A percentile compares a stretch with the other conserved stretches of the same genome.
Conservation (phyloP, 1,284 basidiomycete genomes). For the Neonothopanus nambi region DNA sequence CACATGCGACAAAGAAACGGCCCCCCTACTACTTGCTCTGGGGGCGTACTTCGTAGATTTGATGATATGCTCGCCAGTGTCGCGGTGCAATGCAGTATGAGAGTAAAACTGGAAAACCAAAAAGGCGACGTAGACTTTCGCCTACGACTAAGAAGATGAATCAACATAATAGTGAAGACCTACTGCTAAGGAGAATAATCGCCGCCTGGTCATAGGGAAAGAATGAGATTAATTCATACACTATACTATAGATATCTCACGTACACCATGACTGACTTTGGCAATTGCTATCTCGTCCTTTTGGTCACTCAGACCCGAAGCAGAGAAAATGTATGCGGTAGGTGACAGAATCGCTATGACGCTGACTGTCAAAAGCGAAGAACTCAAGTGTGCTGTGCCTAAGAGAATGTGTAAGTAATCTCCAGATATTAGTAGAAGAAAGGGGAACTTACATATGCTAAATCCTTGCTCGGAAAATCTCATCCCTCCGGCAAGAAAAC, state of each 20-base stretch:
- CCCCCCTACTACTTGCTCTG: slow-evolving; percentile 14
- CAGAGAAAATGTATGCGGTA: slow-evolving; percentile 3
- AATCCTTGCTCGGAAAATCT: slow-evolving; percentile 3
- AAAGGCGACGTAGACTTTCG: slow-evolving; percentile 67
- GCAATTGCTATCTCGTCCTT: background rate
- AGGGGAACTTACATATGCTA: background rate
- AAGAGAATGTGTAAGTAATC: background rate
- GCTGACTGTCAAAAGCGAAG: slow-evolving; percentile 1
- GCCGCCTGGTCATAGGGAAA: slow-evolving; percentile 50
- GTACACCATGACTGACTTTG: background rate
- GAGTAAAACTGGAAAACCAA: slow-evolving; percentile 89
- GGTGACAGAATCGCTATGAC: slow-evolving; percentile 7
- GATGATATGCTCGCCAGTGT: slow-evolving; percentile 37
- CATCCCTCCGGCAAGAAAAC: slow-evolving; percentile 3
- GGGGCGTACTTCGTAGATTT: slow-evolving; percentile 41
- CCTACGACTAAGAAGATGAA: slow-evolving; percentile 6
- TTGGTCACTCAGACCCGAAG: background rate
- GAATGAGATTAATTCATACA: background rate
- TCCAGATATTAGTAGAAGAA: background rate
- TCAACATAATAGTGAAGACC: slow-evolving; percentile 24
- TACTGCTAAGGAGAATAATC: slow-evolving; percentile 79
- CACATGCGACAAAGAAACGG: background rate
- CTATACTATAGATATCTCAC: background rate
- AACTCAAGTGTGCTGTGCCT: slow-evolving; percentile 10
- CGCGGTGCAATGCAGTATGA: slow-evolving; percentile 74